phyloP scores from a whole-genome alignment of 306 rosid species.

The Lathyrus sativus region DNA sequence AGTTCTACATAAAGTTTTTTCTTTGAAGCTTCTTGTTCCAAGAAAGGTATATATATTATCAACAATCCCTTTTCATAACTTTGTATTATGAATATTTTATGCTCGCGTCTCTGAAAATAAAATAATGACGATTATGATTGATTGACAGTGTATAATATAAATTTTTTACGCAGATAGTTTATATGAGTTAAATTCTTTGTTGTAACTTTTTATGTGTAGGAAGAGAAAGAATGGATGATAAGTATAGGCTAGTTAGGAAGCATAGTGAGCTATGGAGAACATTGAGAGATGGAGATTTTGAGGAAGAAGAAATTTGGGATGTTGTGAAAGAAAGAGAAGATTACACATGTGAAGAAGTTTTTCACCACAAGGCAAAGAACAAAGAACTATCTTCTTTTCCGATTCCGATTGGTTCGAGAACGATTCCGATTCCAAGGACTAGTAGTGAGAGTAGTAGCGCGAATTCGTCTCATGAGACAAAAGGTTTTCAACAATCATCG shows the following conservation, averaged over 20 bases:
- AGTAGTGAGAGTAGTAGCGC: constrained; percentile 42
- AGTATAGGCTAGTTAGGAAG: constrained; percentile 53
- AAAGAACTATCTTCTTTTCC: constrained; percentile 34
- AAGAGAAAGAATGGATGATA: constrained; percentile 57
- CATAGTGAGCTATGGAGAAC: constrained; percentile 77
- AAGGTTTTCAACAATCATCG: constrained; percentile 67
- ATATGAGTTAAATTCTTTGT: background rate
- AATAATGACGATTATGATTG: background rate
- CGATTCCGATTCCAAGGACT: constrained; percentile 65
- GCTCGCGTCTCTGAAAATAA: constrained; percentile 20
- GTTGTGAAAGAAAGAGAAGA: constrained; percentile 52
- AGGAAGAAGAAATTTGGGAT: constrained; percentile 83
- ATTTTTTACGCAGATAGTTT: background rate
- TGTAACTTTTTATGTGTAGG: constrained; percentile 44
- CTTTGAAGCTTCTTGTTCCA: constrained; percentile 47
- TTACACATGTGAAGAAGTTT: constrained; percentile 24
- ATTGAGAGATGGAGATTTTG: constrained; percentile 80
- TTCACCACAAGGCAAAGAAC: constrained; percentile 19
- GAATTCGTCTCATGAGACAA: constrained; percentile 48
- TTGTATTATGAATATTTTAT: background rate
- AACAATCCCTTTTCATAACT: background rate
- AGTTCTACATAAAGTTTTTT: constrained; percentile 42
- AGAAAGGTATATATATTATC: constrained; percentile 47
- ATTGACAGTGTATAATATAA: background rate
- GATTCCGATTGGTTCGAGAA: constrained; percentile 56